phyloP scores from a whole-genome alignment of 805 yeast species.

The Saccharomycopsis sp. region DNA sequence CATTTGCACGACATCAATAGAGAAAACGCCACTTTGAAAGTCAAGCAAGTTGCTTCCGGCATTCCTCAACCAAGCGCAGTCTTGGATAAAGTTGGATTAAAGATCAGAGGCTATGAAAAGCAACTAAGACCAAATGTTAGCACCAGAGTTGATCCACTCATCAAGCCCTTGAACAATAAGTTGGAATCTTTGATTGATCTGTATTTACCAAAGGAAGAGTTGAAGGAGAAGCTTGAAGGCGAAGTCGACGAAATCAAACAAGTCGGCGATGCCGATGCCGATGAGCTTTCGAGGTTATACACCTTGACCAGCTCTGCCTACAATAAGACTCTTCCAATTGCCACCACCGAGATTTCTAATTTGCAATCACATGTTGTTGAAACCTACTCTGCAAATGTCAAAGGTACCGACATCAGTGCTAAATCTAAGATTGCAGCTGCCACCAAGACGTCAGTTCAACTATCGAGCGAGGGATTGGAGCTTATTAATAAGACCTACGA shows the following conservation, averaged over 20 bases:
- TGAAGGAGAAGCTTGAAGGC: no score
- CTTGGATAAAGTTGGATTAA: conserved; percentile 8
- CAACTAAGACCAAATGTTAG: conserved; percentile 20
- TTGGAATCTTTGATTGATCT: conserved; percentile 25
- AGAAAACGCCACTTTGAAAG: conserved; percentile 11
- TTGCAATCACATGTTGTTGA: conserved; percentile 26
- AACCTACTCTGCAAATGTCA: conserved; percentile 26
- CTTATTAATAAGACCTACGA: conserved; percentile 12
- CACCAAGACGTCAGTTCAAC: conserved; percentile 31
- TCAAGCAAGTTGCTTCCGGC: conserved; percentile 15
- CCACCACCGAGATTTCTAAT: conserved; percentile 19
- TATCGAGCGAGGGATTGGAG: conserved; percentile 30
- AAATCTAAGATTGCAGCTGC: conserved; percentile 26
- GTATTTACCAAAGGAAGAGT: conserved; percentile 24
- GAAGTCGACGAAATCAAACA: no score
- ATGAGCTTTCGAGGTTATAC: conserved; percentile 26
- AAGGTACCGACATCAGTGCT: conserved; percentile 23
- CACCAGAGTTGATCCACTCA: conserved; percentile 24
- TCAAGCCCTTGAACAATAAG: conserved; percentile 26
- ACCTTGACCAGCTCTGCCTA: conserved; percentile 25
- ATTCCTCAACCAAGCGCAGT: conserved; percentile 8
- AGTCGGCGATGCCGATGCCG: conserved; percentile 6
- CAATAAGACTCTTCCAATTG: conserved; percentile 26
- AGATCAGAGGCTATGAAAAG: conserved; percentile 3
- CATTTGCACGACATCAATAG: conserved; percentile 21